These are phyloP conservation scores for Cladosporium velox DNA, from an alignment of 2,329 filamentous ascomycete species.

Conservation along the genomic window DNA sequence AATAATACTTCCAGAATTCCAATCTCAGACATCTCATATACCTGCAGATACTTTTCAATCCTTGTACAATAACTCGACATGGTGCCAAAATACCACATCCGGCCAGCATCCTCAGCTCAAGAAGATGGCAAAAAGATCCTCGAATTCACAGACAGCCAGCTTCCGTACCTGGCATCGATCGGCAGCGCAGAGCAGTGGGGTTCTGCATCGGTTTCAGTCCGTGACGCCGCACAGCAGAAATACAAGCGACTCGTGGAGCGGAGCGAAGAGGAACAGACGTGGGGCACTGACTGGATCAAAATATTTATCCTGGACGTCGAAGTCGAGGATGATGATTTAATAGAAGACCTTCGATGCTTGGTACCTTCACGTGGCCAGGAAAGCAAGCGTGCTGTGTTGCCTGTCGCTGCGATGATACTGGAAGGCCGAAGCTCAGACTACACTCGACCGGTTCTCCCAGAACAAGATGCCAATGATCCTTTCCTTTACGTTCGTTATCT, in stretches of 20 bases:
- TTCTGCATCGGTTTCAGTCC: slow-evolving; percentile 12
- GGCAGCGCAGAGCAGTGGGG: slow-evolving; percentile 28
- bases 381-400: not conserved
- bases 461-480: slow-evolving; percentile 40
- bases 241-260: slow-evolving; percentile 17
- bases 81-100: slow-evolving; percentile 18
- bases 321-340: not conserved
- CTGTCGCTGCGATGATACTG: slow-evolving; percentile 24
- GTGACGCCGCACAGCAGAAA: slow-evolving; percentile 6
- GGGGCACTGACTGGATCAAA: slow-evolving; percentile 22
- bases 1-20: not conserved
- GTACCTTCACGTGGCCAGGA: not conserved
- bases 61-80: not conserved
- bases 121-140: slow-evolving; percentile 24
- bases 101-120: slow-evolving; percentile 20
- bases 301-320: slow-evolving; percentile 23
- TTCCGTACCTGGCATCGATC: slow-evolving; percentile 23
- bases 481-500: slow-evolving; percentile 26
- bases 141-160: slow-evolving; percentile 26
- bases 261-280: slow-evolving; percentile 19
- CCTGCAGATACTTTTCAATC: not conserved
- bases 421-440: slow-evolving; percentile 22
- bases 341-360: not conserved
- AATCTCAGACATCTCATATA: not conserved
- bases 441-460: slow-evolving; percentile 62